These are phyloP conservation scores for Alternaria panax DNA, from an alignment of 2,329 filamentous ascomycete genomes.

Conservation along the genomic window DNA sequence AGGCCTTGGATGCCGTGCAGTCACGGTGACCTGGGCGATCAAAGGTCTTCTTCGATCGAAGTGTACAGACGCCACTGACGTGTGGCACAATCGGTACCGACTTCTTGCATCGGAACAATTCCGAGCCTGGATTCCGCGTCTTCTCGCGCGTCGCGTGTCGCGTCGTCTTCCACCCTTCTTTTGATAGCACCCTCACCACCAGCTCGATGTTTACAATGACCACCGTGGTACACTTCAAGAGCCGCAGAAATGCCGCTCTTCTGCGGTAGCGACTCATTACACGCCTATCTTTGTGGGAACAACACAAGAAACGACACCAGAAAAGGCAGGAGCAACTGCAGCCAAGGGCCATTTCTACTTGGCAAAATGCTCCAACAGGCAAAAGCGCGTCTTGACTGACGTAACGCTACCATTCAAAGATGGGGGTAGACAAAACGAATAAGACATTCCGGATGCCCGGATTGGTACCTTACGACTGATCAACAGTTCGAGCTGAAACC, in stretches of 20 bases:
- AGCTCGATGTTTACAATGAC: not conserved
- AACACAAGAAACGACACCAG: not conserved
- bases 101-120: not conserved
- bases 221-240: not conserved
- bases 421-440: conserved; percentile 8
- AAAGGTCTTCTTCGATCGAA: not conserved
- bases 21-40: not conserved
- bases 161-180: not conserved
- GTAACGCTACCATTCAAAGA: conserved; percentile 20
- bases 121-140: not conserved
- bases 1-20: not conserved
- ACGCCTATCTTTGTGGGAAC: not conserved
- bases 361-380: conserved; percentile 26
- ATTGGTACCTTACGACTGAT: not conserved
- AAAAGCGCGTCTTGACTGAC: conserved; percentile 30
- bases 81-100: not conserved
- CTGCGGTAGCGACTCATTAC: conserved; percentile 7
- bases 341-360: conserved; percentile 23
- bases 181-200: not conserved
- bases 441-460: not conserved
- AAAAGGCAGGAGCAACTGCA: conserved; percentile 24
- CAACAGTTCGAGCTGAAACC: not conserved
- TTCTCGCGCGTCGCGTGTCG: not conserved
- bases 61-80: not conserved
- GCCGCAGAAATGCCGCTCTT: not conserved